These are phyloP conservation scores for Erigeron canadensis DNA, from an alignment of 129 eudicot species.

Conservation along the genomic window DNA sequence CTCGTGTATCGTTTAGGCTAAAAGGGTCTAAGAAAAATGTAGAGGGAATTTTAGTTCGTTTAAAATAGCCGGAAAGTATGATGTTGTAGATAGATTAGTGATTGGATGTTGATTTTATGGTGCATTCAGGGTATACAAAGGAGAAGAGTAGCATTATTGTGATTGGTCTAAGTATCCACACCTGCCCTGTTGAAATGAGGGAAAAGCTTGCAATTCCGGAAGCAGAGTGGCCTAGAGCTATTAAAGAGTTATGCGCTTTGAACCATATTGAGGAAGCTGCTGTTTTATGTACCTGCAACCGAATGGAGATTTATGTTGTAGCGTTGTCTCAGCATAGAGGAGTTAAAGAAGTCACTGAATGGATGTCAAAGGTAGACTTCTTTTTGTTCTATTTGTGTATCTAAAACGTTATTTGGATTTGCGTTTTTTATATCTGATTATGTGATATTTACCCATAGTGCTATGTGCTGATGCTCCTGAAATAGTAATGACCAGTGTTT, in stretches of 20 bases:
- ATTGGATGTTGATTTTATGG: not conserved
- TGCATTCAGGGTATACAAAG: conserved; percentile 76
- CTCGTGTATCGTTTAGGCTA: too few species aligned
- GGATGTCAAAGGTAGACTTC: conserved; percentile 91
- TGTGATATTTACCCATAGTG: too few species aligned
- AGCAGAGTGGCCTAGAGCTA: conserved; percentile 98
- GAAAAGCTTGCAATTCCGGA: conserved; percentile 98
- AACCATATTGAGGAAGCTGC: conserved; percentile 97
- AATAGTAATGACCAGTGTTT: too few species aligned
- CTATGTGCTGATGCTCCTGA: too few species aligned
- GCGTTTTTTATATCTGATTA: too few species aligned
- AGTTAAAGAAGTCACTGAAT: conserved; percentile 93
- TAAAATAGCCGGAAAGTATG: not conserved
- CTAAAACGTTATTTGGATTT: not conserved
- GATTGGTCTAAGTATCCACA: conserved; percentile 87
- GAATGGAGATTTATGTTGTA: conserved; percentile 92
- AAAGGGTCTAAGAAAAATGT: too few species aligned
- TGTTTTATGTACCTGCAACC: conserved; percentile 85
- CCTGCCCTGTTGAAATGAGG: conserved; percentile 85
- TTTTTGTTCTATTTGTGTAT: not conserved
- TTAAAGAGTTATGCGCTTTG: conserved; percentile 74
- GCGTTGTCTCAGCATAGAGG: conserved; percentile 93
- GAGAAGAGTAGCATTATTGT: conserved; percentile 97
- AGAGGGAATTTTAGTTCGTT: too few species aligned
- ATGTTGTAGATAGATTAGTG: not conserved